phyloP scores from a whole-genome alignment of 306 rosid genomes.

The Potentilla sterilis region DNA sequence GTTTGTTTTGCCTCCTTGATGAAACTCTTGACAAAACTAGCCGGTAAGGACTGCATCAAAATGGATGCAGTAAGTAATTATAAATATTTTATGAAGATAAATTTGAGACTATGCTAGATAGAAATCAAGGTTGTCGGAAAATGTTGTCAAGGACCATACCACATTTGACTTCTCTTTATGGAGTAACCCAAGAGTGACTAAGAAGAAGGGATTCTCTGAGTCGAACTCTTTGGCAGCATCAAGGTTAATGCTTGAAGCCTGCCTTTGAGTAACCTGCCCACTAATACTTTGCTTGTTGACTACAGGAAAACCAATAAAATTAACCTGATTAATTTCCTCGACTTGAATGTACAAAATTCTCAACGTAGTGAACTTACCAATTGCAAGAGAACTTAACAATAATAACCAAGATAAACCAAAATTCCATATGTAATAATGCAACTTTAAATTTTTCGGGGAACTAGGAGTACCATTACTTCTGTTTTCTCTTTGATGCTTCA shows the following conservation, averaged over 20 bases:
- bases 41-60: not conserved
- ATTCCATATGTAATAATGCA: not conserved
- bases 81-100: not conserved
- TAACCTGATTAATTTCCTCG: not conserved
- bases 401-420: too few species aligned
- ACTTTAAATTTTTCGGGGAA: not conserved
- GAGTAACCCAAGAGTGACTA: not conserved
- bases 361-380: not conserved
- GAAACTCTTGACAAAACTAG: not conserved
- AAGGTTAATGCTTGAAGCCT: not conserved
- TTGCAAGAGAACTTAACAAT: too few species aligned
- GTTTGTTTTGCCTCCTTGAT: not conserved
- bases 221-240: not conserved
- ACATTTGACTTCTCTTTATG: not conserved
- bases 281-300: not conserved
- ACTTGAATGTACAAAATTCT: not conserved
- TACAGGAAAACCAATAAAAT: not conserved
- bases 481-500: not conserved
- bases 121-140: not conserved
- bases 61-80: not conserved
- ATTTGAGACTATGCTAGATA: not conserved
- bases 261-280: constrained; percentile 1
- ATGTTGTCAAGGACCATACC: not conserved
- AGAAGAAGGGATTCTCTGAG: not conserved
- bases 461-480: not conserved